phyloP scores from a whole-genome alignment of 768 basidiomycete species.

The Podaxis sp. region DNA sequence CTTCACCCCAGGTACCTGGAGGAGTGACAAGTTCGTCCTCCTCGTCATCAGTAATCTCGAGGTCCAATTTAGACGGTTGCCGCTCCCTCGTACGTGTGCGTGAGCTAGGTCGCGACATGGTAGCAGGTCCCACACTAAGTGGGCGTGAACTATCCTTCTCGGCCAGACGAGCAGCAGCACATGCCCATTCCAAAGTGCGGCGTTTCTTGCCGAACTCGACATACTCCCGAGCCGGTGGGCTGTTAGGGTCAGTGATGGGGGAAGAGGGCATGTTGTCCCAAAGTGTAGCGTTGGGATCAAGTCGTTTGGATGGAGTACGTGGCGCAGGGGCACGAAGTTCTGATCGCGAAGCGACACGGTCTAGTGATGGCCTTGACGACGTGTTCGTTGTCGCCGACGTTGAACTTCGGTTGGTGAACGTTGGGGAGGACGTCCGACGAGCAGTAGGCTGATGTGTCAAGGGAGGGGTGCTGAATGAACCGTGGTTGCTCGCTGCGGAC shows the following conservation, averaged over 20 bases:
- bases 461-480: conserved; percentile 21
- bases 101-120: conserved; percentile 14
- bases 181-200: conserved; percentile 72
- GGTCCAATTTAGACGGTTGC: conserved; percentile 20
- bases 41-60: conserved; percentile 63
- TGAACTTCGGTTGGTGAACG: conserved; percentile 27
- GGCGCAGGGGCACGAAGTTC: conserved; percentile 43
- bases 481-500: conserved; percentile 41
- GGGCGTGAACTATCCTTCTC: conserved; percentile 36
- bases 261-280: conserved; percentile 66
- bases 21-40: conserved; percentile 65
- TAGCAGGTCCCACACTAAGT: conserved; percentile 1
- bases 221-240: conserved; percentile 47
- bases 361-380: conserved; percentile 47
- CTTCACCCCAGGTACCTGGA: conserved; percentile 46
- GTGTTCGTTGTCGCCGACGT: conserved; percentile 19
- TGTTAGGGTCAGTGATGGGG: conserved; percentile 52
- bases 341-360: conserved; percentile 54
- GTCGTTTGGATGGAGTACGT: conserved; percentile 38
- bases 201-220: conserved; percentile 47
- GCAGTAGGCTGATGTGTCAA: conserved; percentile 17
- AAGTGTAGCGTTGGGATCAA: conserved; percentile 35
- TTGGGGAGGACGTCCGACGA: conserved; percentile 29
- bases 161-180: conserved; percentile 54
- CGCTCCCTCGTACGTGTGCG: conserved; percentile 14